Conservation (phyloP, 768 basidiomycete species). For the Xerocomus potaroensis region DNA sequence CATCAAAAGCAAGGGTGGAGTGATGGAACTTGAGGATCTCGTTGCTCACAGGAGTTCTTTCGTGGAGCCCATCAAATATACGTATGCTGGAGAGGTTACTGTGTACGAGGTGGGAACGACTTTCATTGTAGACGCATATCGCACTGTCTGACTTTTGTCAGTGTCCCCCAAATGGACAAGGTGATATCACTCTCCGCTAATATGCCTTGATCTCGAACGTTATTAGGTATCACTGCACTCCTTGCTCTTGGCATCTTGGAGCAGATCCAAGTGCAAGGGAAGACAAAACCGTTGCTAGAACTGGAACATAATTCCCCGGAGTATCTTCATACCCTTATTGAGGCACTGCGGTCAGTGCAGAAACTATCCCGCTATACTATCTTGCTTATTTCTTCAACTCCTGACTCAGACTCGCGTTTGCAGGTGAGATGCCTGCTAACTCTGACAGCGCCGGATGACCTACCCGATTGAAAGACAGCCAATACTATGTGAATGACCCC, state of each 20-base stretch:
- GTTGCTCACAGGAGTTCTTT: conserved; percentile 74
- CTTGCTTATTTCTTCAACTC: conserved; percentile 2
- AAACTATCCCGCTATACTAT: background rate
- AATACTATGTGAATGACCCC: conserved; percentile 92
- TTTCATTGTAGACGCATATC: background rate
- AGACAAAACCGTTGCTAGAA: conserved; percentile 63
- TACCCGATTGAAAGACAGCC: conserved; percentile 51
- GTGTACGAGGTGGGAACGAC: conserved; percentile 73
- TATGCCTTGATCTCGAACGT: background rate
- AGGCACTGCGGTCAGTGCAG: conserved; percentile 65
- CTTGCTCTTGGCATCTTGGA: conserved; percentile 93
- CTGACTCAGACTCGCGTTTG: conserved; percentile 57
- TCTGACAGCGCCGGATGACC: background rate
- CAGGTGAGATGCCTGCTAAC: conserved; percentile 44
- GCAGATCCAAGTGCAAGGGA: conserved; percentile 70
- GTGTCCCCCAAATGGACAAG: conserved; percentile 98
- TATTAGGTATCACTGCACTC: conserved; percentile 78
- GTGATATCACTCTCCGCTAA: conserved; percentile 28
- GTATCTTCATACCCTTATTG: conserved; percentile 85
- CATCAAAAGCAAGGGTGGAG: conserved; percentile 80
- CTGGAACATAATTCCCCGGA: conserved; percentile 89
- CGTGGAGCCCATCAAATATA: conserved; percentile 90
- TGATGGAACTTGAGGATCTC: conserved; percentile 93
- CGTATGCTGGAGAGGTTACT: conserved; percentile 79
- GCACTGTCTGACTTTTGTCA: conserved; percentile 25